These are phyloP conservation scores for Alternaria conjuncta DNA, from an alignment of 2,329 filamentous ascomycete species.

Conservation along the genomic window DNA sequence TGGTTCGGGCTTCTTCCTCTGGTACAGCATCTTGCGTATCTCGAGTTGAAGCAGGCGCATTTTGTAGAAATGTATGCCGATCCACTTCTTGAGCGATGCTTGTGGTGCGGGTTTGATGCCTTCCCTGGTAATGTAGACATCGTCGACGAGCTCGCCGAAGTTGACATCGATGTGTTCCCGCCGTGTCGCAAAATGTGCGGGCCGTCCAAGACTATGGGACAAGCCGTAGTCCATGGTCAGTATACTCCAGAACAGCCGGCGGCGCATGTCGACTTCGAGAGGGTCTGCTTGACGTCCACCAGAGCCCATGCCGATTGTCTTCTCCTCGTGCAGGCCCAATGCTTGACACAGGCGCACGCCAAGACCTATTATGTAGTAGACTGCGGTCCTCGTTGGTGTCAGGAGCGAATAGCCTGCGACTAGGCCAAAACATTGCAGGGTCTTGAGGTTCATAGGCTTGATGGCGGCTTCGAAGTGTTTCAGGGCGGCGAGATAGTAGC, in stretches of 20 bases:
- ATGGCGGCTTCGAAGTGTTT: slow-evolving; percentile 82
- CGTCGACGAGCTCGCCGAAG: slow-evolving; percentile 83
- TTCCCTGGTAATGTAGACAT: slow-evolving; percentile 78
- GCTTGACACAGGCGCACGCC: slow-evolving; percentile 89
- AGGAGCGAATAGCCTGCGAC: slow-evolving; percentile 91
- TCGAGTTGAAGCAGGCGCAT: slow-evolving; percentile 89
- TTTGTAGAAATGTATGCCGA: slow-evolving; percentile 91
- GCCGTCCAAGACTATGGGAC: slow-evolving; percentile 85
- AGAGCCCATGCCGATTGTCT: slow-evolving; percentile 74
- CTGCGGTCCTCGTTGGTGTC: slow-evolving; percentile 88
- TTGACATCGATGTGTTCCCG: slow-evolving; percentile 84
- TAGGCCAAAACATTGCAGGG: slow-evolving; percentile 85
- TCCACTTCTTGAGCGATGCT: slow-evolving; percentile 80
- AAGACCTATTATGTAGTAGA: slow-evolving; percentile 91
- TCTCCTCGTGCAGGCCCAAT: slow-evolving; percentile 84
- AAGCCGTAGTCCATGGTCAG: slow-evolving; percentile 88
- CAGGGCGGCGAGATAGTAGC: slow-evolving; percentile 91
- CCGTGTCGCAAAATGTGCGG: slow-evolving; percentile 81
- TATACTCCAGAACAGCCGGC: slow-evolving; percentile 86
- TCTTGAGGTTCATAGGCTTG: slow-evolving; percentile 86
- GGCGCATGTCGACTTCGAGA: slow-evolving; percentile 85
- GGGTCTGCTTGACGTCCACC: slow-evolving; percentile 68
- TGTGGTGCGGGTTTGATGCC: slow-evolving; percentile 75
- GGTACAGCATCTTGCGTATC: slow-evolving; percentile 83
- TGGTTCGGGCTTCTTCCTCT: slow-evolving; percentile 79